Evolutionary conservation across 371 early-diverging fungal genomes (phyloP).

Genomic region (Apophysomyces sp.): DNA sequence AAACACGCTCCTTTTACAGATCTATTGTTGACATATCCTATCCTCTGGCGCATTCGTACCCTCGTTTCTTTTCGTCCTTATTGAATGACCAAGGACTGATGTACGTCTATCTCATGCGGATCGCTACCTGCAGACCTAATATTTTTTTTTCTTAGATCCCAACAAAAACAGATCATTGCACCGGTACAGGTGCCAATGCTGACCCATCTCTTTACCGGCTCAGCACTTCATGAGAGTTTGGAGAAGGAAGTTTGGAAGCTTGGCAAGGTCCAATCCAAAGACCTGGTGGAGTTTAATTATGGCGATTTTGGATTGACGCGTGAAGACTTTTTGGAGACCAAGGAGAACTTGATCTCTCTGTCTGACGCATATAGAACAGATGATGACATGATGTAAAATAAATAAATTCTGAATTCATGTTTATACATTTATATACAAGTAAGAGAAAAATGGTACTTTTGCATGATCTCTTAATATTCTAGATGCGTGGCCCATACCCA

Average conservation of each 20-base stretch:
- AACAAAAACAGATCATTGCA: neutral
- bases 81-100: slow-evolving; percentile 15
- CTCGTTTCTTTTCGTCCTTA: slow-evolving; percentile 25
- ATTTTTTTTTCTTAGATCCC: neutral
- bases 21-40: slow-evolving; percentile 19
- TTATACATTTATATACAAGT: no score
- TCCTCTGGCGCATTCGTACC: slow-evolving; percentile 42
- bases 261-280: slow-evolving; percentile 29
- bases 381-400: slow-evolving; percentile 15
- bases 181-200: slow-evolving; percentile 32
- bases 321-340: slow-evolving; percentile 50
- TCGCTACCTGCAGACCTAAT: no score
- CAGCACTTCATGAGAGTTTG: slow-evolving; percentile 32
- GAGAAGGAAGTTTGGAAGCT: slow-evolving; percentile 31
- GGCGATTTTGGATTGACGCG: slow-evolving; percentile 36
- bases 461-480: neutral
- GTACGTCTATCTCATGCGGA: no score
- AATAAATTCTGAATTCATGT: no score
- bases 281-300: slow-evolving; percentile 48
- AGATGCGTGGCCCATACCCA: slow-evolving; percentile 38
- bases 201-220: slow-evolving; percentile 42
- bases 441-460: neutral
- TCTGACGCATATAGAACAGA: slow-evolving; percentile 44
- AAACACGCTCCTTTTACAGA: neutral
- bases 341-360: slow-evolving; percentile 47